Evolutionary conservation across 2,329 filamentous ascomycete species (phyloP).

Genomic region (Penicillium digitatum): DNA sequence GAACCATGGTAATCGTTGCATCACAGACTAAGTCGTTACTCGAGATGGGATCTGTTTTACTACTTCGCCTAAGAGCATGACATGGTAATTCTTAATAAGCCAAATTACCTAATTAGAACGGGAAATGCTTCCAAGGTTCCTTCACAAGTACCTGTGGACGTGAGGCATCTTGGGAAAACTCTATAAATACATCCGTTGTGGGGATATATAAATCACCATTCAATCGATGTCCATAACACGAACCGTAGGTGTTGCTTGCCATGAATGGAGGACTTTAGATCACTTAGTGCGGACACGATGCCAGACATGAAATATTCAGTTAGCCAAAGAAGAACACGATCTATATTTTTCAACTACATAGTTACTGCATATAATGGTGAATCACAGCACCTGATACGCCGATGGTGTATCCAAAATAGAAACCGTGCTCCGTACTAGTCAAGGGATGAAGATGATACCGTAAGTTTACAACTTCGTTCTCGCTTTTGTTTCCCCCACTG

Average conservation of each 20-base stretch:
- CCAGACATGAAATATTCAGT: neutral
- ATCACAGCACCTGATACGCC: too few relatives aligned
- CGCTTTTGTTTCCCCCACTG: constrained; percentile 12
- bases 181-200: too few relatives aligned
- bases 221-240: too few relatives aligned
- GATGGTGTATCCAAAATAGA: neutral
- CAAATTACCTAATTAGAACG: neutral
- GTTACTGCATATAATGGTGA: too few relatives aligned
- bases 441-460: neutral
- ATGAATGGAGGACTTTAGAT: too few relatives aligned
- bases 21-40: too few relatives aligned
- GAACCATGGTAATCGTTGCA: neutral
- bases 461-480: neutral
- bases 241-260: too few relatives aligned
- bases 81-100: too few relatives aligned
- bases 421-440: neutral
- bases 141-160: neutral
- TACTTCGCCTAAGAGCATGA: too few relatives aligned
- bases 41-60: too few relatives aligned
- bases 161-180: neutral
- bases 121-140: neutral
- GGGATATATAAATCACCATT: too few relatives aligned
- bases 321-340: neutral
- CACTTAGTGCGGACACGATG: neutral
- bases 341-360: too few relatives aligned